A percentile compares a stretch with the other conserved stretches of the same genome.
Conservation (phyloP, 129 eudicot species). For the Sambucus nigra region DNA sequence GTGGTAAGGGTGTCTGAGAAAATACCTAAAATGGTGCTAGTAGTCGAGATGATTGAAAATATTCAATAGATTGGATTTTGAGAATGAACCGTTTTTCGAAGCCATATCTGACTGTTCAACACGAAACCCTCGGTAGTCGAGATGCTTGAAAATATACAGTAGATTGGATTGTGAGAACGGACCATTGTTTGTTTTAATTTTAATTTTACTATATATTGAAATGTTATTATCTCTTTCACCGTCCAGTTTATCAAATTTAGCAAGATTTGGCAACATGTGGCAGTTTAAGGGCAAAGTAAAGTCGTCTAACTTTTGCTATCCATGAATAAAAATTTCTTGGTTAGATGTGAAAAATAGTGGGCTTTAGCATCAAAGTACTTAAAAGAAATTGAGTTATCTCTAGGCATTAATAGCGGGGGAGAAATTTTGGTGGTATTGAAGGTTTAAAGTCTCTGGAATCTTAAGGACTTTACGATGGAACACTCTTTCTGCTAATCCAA, state of each 20-base stretch:
- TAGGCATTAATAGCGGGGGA: too few species aligned
- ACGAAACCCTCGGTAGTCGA: conserved; percentile 19
- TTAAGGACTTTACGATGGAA: too few species aligned
- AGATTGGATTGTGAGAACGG: conserved; percentile 23
- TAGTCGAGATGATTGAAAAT: conserved; percentile 65
- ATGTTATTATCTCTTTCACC: conserved; percentile 43
- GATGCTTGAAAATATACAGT: too few species aligned
- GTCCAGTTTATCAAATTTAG: conserved; percentile 42
- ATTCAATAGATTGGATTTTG: conserved; percentile 32
- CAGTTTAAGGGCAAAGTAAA: conserved; percentile 15
- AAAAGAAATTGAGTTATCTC: too few species aligned
- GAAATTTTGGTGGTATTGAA: too few species aligned
- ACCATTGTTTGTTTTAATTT: conserved; percentile 7
- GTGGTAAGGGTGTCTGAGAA: conserved; percentile 70
- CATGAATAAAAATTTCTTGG: background rate
- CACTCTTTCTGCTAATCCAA: too few species aligned
- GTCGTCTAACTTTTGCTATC: too few species aligned
- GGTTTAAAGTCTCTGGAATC: too few species aligned
- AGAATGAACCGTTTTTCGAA: conserved; percentile 26
- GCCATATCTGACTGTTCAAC: conserved; percentile 21
- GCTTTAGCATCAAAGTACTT: too few species aligned
- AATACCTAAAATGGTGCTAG: conserved; percentile 73
- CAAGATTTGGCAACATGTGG: conserved; percentile 8
- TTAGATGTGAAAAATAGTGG: too few species aligned
- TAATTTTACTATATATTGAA: background rate